Conservation (phyloP, 2,329 filamentous ascomycete genomes). For the Phyllosticta paracitricarpa region DNA sequence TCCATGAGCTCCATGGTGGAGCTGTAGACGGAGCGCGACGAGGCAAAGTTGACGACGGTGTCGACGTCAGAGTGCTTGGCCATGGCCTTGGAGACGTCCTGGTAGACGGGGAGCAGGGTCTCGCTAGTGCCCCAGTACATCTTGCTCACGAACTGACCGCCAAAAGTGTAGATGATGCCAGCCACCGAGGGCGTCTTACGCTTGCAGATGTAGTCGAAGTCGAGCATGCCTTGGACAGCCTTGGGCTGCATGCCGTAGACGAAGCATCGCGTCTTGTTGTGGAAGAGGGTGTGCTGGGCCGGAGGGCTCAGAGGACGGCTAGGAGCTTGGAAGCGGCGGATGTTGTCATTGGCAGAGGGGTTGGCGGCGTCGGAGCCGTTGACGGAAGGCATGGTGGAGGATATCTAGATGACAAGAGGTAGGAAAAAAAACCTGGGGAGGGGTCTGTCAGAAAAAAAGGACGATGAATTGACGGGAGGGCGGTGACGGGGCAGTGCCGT, state of each 20-base stretch:
- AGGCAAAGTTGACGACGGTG: constrained; percentile 98
- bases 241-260: constrained; percentile 98
- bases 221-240: constrained; percentile 57
- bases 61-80: constrained; percentile 96
- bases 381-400: constrained; percentile 34
- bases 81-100: constrained; percentile 84
- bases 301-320: constrained; percentile 86
- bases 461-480: not conserved
- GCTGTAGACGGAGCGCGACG: constrained; percentile 94
- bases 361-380: constrained; percentile 23
- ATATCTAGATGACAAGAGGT: not conserved
- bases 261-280: constrained; percentile 99
- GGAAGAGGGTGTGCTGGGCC: constrained; percentile 85
- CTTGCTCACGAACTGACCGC: constrained; percentile 99
- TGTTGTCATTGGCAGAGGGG: constrained; percentile 91
- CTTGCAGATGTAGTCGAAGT: constrained; percentile 99
- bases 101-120: constrained; percentile 96
- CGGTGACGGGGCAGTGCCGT: not conserved
- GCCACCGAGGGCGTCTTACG: constrained; percentile 90
- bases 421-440: not conserved
- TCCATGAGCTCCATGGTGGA: constrained; percentile 99
- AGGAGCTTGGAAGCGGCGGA: constrained; percentile 87
- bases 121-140: constrained; percentile 99
- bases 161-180: constrained; percentile 99
- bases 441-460: not conserved